A percentile compares a stretch with the other conserved stretches of the same genome.
Evolutionary conservation across 2,329 filamentous ascomycete genomes (phyloP).

Genomic region (Talaromyces marneffei): DNA sequence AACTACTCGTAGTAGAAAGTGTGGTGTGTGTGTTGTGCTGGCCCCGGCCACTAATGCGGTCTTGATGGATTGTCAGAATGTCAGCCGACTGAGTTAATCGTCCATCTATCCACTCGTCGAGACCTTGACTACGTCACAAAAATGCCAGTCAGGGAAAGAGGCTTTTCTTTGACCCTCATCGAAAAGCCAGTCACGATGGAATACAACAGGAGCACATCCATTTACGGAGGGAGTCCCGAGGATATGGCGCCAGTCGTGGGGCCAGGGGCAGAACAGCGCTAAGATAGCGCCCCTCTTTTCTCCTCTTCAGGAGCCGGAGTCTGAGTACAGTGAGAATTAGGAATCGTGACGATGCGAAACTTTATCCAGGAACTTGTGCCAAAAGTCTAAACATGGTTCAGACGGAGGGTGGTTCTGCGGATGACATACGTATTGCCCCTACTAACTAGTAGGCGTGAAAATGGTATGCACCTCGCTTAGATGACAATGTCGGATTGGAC

Average conservation of each 20-base stretch:
- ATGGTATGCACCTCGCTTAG: not conserved
- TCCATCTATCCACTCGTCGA: not conserved
- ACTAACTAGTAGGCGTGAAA: too few species aligned
- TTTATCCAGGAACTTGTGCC: not conserved
- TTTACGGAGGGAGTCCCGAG: not conserved
- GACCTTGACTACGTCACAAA: slow-evolving; percentile 1
- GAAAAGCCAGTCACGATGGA: not conserved
- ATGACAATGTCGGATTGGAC: not conserved
- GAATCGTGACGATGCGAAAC: not conserved
- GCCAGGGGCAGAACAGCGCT: not conserved
- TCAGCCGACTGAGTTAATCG: not conserved
- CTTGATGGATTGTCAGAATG: not conserved
- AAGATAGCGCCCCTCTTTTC: slow-evolving; percentile 1
- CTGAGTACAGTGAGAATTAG: not conserved
- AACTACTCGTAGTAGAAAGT: too few species aligned
- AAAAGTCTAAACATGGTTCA: not conserved
- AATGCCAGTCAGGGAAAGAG: not conserved
- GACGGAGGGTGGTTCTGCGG: not conserved
- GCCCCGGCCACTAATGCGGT: not conserved
- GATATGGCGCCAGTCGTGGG: not conserved
- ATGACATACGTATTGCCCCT: not conserved
- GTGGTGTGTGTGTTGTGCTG: not conserved
- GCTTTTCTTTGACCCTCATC: not conserved
- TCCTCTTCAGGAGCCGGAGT: not conserved
- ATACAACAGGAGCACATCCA: not conserved